A percentile compares a stretch with the other conserved stretches of the same genome.
Conservation (phyloP, 202 grass and related monocot species). For the Brachypodium distachyon region DNA sequence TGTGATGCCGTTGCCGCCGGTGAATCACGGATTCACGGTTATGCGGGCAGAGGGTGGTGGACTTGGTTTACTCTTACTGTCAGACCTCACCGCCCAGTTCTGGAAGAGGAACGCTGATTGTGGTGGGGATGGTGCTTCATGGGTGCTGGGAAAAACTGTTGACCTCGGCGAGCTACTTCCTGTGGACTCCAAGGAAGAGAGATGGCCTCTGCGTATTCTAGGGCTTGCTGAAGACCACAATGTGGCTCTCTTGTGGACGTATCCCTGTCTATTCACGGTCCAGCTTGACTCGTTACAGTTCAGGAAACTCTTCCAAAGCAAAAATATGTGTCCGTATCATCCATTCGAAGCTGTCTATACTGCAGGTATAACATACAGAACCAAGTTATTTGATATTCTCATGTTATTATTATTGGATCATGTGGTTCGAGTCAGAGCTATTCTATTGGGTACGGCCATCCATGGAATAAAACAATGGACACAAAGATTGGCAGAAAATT, state of each 20-base stretch:
- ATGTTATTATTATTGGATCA: not conserved
- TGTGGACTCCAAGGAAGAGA: not conserved
- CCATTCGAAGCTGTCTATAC: not conserved
- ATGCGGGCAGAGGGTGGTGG: not conserved
- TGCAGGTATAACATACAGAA: not conserved
- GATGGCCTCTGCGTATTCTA: not conserved
- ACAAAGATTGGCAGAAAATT: too few relatives aligned
- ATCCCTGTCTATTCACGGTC: not conserved
- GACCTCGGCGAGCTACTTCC: not conserved
- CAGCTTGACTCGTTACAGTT: not conserved
- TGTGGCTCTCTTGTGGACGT: not conserved
- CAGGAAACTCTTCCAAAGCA: not conserved
- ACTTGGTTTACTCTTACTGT: not conserved
- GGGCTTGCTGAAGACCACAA: not conserved
- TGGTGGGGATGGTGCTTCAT: not conserved
- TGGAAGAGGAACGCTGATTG: not conserved
- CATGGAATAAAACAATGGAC: not conserved
- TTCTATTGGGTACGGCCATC: not conserved
- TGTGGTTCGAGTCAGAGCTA: not conserved
- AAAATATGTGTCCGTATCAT: not conserved
- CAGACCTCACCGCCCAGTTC: not conserved
- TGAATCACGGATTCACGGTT: not conserved
- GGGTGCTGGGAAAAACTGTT: not conserved
- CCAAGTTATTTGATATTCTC: not conserved
- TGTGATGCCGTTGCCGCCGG: not conserved